Base-by-base conservation (phyloP, 129 eudicot species). In the Scalesia atractyloides region DNA sequence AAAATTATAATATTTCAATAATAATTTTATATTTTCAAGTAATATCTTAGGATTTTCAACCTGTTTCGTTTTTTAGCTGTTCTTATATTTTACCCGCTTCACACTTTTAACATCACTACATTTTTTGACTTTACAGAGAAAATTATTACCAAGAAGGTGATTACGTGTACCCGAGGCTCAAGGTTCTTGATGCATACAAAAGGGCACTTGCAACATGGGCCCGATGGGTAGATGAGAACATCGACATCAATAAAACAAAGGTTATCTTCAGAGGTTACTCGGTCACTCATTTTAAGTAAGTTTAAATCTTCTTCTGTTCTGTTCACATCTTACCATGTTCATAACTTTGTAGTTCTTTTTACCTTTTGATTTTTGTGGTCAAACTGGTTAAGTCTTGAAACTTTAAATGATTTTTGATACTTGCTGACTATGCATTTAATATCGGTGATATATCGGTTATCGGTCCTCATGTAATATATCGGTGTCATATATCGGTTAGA, bases 191-290 rank as follows among this genome's bases (percentile, higher is more conserved):
- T 68, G 99, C 99, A 65, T 95, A 84, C 89, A 77, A 68, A 76
- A 81, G 87, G 75, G 99, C 97, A 1, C 89, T 95, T 57, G 16
- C 72, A 37, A 90, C 99, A 33, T 95, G 99, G 99, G 94, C 88
- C 57, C 80, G 88, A 20, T 95, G 99, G 99, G 88, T 95, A 5
- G 97, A 95, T 73, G 70, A 83, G 64, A 84, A 88, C 67, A 76
- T 95, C 11, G 88, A 90, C 67, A 16, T 20, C 2, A 83, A 62
- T 44, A 81, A 57, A 85, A 90, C 97, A 58, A 89, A 81, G 5
- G 97, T 95, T 22, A 79, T 95, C 81, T 95, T 88, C 74, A 81
- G 99, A 79, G 99, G 99, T 48, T 95, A 86, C 77, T 95, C 99
- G 3, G 88, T 73, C 68, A 88, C 96, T 46, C 99, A 95, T 85